Evolutionary conservation across 2,329 filamentous ascomycete genomes (phyloP).

Genomic region (Fusarium nematophilum): DNA sequence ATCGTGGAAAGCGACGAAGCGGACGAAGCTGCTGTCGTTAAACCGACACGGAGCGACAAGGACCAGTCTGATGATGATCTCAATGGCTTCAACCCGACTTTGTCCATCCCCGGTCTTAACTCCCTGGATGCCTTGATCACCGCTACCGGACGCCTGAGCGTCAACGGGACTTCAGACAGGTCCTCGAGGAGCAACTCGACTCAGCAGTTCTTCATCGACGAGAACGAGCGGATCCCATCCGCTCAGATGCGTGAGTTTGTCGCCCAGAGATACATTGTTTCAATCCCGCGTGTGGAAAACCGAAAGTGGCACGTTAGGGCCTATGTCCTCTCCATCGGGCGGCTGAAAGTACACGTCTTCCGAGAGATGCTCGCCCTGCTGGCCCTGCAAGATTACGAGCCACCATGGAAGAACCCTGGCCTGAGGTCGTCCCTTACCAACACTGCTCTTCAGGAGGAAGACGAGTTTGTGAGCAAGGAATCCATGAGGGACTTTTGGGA

Average conservation of each 20-base stretch:
- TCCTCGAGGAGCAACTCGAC: conserved; percentile 9
- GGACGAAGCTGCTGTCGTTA: background rate
- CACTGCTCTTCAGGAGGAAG: conserved; percentile 51
- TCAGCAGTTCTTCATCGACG: conserved; percentile 44
- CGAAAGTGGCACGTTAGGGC: conserved; percentile 53
- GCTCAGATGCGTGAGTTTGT: conserved; percentile 53
- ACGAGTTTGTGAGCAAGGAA: conserved; percentile 45
- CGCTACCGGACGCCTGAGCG: conserved; percentile 35
- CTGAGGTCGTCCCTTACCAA: conserved; percentile 52
- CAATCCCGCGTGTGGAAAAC: conserved; percentile 45
- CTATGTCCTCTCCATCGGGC: conserved; percentile 51
- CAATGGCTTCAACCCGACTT: conserved; percentile 31
- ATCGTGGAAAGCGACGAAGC: conserved; percentile 47
- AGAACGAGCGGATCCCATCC: conserved; percentile 50
- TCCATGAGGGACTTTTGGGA: conserved; percentile 53
- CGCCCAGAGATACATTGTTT: conserved; percentile 51
- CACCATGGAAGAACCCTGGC: conserved; percentile 51
- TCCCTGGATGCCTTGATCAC: conserved; percentile 48
- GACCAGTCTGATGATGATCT: background rate
- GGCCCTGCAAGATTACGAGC: conserved; percentile 49
- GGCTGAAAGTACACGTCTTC: conserved; percentile 53
- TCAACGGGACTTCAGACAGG: conserved; percentile 2
- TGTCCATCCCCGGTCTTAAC: conserved; percentile 43
- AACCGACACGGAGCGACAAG: background rate
- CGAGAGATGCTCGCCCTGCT: conserved; percentile 51